Conservation (phyloP, 2,329 filamentous ascomycete genomes). For the Whalleya microplaca region DNA sequence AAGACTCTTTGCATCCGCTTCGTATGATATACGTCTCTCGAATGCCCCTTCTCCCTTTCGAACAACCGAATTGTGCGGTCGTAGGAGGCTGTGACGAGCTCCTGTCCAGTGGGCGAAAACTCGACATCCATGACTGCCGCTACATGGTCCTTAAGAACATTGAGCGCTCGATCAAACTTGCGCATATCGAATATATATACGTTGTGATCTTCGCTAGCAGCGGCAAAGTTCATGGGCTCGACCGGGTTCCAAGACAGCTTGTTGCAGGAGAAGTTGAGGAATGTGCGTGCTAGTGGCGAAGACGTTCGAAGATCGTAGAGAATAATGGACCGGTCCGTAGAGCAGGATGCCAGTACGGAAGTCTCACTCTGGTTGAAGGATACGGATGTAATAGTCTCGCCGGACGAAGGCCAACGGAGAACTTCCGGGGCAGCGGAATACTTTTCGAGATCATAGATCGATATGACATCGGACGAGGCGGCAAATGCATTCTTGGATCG, state of each 20-base stretch:
- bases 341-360: conserved; percentile 82
- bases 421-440: conserved; percentile 81
- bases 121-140: conserved; percentile 95
- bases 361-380: conserved; percentile 95
- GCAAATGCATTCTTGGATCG: conserved; percentile 79
- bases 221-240: conserved; percentile 93
- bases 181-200: conserved; percentile 90
- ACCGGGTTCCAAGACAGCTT: conserved; percentile 92
- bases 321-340: conserved; percentile 82
- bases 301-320: conserved; percentile 91
- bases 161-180: conserved; percentile 83
- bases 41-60: conserved; percentile 79
- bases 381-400: conserved; percentile 87
- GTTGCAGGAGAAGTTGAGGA: conserved; percentile 83
- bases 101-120: conserved; percentile 91
- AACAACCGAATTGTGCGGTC: conserved; percentile 88
- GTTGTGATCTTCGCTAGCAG: conserved; percentile 91
- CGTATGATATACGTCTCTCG: conserved; percentile 93
- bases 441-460: conserved; percentile 85
- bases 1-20: conserved; percentile 93
- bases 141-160: conserved; percentile 63
- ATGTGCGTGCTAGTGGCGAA: conserved; percentile 78
- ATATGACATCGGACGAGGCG: conserved; percentile 71
- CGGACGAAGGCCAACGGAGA: conserved; percentile 82
- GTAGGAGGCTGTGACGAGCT: conserved; percentile 86